phyloP scores from a whole-genome alignment of 495 filamentous ascomycete species.

The Daldinia bambusicola region DNA sequence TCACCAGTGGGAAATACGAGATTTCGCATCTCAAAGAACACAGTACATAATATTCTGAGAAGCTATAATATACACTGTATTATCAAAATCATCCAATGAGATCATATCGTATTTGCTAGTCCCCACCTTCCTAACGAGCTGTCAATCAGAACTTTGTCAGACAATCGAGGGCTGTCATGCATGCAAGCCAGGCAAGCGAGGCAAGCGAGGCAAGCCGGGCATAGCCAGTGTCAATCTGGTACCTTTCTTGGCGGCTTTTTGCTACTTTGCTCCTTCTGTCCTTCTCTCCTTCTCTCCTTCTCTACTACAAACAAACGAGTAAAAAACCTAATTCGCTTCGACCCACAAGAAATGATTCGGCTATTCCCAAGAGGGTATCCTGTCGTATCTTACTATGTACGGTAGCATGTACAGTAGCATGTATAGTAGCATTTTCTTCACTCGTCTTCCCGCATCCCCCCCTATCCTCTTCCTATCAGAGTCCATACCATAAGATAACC shows the following conservation, averaged over 20 bases:
- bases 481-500: not conserved
- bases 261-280: not conserved
- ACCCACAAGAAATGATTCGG: constrained; percentile 11
- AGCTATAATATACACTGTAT: constrained; percentile 21
- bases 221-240: not conserved
- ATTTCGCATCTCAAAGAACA: constrained; percentile 12
- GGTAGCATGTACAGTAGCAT: not conserved
- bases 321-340: constrained; percentile 26
- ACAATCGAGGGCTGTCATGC: too few species aligned
- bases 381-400: too few species aligned
- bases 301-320: constrained; percentile 21
- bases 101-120: not conserved
- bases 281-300: too few species aligned
- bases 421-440: not conserved
- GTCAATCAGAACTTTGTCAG: constrained; percentile 9
- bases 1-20: constrained; percentile 27
- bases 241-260: constrained; percentile 17
- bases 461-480: not conserved
- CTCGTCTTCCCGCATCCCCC: not conserved
- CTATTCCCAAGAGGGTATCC: constrained; percentile 31
- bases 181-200: too few species aligned
- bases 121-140: not conserved
- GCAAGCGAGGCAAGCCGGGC: too few species aligned
- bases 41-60: constrained; percentile 1
- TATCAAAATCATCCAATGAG: constrained; percentile 19